phyloP scores from a whole-genome alignment of 352 stramenopile species.

The Nothophytophthora sp. region DNA sequence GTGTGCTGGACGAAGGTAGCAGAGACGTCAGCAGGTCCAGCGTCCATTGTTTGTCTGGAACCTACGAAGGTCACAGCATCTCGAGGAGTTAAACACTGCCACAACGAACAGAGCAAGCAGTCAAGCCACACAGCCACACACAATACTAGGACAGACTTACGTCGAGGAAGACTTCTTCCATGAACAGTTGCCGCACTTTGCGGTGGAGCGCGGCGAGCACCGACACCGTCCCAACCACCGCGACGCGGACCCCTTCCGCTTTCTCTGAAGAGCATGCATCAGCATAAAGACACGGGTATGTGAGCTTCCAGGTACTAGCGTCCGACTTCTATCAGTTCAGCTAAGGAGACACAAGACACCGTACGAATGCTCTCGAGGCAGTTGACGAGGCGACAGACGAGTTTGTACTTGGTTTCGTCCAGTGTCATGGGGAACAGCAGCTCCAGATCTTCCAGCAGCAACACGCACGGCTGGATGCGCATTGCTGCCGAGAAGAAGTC shows the following conservation, averaged over 20 bases:
- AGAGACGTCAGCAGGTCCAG: constrained; percentile 45
- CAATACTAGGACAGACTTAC: constrained; percentile 32
- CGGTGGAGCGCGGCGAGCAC: constrained; percentile 50
- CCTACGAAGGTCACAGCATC: constrained; percentile 28
- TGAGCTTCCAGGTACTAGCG: too few species aligned
- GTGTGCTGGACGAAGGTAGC: constrained; percentile 23
- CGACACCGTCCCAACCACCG: constrained; percentile 67
- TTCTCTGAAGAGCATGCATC: constrained; percentile 25
- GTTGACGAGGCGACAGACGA: constrained; percentile 59
- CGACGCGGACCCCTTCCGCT: constrained; percentile 31
- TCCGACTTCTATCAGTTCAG: neutral
- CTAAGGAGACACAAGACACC: neutral
- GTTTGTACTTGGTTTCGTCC: constrained; percentile 74
- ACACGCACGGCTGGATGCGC: constrained; percentile 66
- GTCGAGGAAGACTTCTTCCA: constrained; percentile 71
- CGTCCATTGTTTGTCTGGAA: constrained; percentile 64
- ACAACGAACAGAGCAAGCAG: too few species aligned
- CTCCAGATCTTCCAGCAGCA: constrained; percentile 78
- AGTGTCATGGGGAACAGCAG: constrained; percentile 69
- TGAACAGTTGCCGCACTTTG: constrained; percentile 76
- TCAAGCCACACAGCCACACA: too few species aligned
- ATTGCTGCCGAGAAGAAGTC: constrained; percentile 74
- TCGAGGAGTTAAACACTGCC: too few species aligned
- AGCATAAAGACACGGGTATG: neutral
- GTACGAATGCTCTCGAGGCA: constrained; percentile 66